Conservation (phyloP, 139 green algal genomes). For the Pleodorina starrii region DNA sequence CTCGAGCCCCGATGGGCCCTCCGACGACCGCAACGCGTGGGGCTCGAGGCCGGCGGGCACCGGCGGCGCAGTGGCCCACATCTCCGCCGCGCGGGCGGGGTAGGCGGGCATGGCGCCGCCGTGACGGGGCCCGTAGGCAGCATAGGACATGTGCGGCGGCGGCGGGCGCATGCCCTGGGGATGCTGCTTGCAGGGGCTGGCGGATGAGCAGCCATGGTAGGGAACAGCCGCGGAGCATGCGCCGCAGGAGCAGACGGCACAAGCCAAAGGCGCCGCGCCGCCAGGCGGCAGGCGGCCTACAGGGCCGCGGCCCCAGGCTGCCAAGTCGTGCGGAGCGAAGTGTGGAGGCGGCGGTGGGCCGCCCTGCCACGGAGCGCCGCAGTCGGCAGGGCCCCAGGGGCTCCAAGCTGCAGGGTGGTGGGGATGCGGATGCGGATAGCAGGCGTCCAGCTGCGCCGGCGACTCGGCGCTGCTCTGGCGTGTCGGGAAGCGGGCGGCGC, state of each 20-base stretch:
- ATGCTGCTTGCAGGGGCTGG: neutral
- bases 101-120: neutral
- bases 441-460: neutral
- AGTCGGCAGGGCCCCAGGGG: neutral
- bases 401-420: neutral
- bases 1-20: neutral
- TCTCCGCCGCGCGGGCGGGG: neutral
- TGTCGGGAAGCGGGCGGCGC: neutral
- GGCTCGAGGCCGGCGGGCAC: neutral
- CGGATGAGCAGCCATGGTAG: neutral
- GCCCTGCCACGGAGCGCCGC: neutral
- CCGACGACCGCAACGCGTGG: too few species aligned
- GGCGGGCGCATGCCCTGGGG: neutral
- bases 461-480: conserved; percentile 13
- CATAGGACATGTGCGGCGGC: neutral
- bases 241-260: neutral
- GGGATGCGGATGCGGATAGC: neutral
- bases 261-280: neutral
- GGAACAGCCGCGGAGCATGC: neutral
- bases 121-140: neutral
- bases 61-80: neutral
- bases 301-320: neutral
- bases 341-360: neutral
- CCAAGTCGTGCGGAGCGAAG: neutral
- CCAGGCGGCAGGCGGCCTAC: neutral